Conservation (phyloP, 1,139 yeast genomes). For the Pichia sp. region DNA sequence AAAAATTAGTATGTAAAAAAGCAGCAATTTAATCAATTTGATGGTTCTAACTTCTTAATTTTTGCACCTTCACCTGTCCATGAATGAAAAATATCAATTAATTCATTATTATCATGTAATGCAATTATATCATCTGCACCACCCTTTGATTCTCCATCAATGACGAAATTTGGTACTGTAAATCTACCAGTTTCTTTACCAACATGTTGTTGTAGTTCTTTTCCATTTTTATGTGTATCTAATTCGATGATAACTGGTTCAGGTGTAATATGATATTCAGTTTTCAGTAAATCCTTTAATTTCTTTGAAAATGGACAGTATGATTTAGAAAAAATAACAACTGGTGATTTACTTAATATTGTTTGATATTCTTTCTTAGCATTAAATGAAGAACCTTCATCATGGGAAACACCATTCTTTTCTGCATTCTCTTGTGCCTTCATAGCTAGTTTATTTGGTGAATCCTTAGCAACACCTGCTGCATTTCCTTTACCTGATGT, state of each 20-base stretch:
- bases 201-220: constrained; percentile 53
- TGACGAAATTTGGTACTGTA: constrained; percentile 68
- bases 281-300: constrained; percentile 58
- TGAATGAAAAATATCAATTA: constrained; percentile 41
- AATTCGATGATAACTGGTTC: constrained; percentile 69
- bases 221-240: constrained; percentile 68
- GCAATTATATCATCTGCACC: constrained; percentile 73
- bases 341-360: constrained; percentile 53
- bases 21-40: neutral
- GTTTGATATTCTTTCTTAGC: constrained; percentile 7
- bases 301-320: constrained; percentile 69
- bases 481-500: neutral
- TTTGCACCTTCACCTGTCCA: constrained; percentile 62
- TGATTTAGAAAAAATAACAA: constrained; percentile 64
- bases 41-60: constrained; percentile 39
- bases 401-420: constrained; percentile 6
- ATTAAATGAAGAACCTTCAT: constrained; percentile 12
- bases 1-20: neutral
- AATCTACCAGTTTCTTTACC: constrained; percentile 50
- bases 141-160: constrained; percentile 61
- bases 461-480: neutral
- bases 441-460: neutral
- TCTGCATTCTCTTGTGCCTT: constrained; percentile 13
- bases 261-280: constrained; percentile 67
- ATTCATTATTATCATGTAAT: constrained; percentile 50